phyloP scores from a whole-genome alignment of 306 rosid species.

The Malus sieversii region DNA sequence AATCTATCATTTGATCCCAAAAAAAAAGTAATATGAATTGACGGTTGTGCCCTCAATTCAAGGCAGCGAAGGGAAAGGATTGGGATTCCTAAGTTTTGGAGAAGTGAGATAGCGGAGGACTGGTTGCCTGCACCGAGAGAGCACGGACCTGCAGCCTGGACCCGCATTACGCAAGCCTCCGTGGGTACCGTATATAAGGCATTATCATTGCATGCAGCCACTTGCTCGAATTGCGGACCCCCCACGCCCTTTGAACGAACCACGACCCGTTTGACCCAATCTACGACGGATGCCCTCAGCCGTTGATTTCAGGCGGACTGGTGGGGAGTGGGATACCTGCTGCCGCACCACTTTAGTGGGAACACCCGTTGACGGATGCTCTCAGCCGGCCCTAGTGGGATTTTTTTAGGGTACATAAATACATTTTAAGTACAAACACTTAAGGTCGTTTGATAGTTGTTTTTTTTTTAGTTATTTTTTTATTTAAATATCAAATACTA shows the following conservation, averaged over 20 bases:
- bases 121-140: slow-evolving; percentile 10
- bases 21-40: too few relatives aligned
- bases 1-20: too few relatives aligned
- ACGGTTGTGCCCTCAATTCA: neutral
- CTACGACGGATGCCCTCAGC: neutral
- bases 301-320: neutral
- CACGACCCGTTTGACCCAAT: slow-evolving; percentile 23
- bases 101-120: neutral
- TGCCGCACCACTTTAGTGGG: neutral
- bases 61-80: neutral
- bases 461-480: too few relatives aligned
- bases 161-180: slow-evolving; percentile 35
- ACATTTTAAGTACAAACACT: too few relatives aligned
- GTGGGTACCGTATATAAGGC: slow-evolving; percentile 32
- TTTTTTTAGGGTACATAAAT: too few relatives aligned
- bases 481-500: too few relatives aligned
- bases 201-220: slow-evolving; percentile 40
- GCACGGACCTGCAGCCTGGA: slow-evolving; percentile 10
- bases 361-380: too few relatives aligned
- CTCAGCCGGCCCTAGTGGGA: neutral
- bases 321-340: neutral
- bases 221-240: slow-evolving; percentile 29
- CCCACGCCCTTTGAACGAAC: slow-evolving; percentile 9
- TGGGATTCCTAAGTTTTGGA: neutral
- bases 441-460: rapidly evolving